phyloP scores from a whole-genome alignment of 225 moss, liverwort and hornwort genomes.

The Rhytidiadelphus loreus region DNA sequence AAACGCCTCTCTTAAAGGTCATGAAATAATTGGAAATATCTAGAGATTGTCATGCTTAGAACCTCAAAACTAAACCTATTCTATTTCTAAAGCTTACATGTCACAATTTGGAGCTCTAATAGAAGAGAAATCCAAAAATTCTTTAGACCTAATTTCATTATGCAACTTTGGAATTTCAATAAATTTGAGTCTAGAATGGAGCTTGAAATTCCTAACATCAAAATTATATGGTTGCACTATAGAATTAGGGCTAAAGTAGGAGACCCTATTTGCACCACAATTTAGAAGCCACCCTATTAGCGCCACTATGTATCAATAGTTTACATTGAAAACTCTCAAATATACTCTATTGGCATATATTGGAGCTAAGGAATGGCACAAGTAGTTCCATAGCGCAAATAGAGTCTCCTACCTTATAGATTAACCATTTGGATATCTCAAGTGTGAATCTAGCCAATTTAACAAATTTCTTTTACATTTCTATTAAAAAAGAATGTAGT shows the following conservation, averaged over 20 bases:
- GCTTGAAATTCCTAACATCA: neutral
- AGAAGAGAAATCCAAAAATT: neutral
- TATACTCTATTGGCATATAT: neutral
- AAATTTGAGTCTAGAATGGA: too few relatives aligned
- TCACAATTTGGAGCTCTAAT: accelerated
- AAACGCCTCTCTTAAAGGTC: neutral
- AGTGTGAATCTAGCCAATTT: neutral
- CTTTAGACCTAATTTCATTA: neutral
- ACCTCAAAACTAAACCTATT: neutral
- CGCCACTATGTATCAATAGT: neutral
- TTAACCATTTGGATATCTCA: neutral
- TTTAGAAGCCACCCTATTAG: neutral
- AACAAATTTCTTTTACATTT: neutral
- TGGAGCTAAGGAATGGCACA: neutral
- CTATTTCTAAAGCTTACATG: neutral
- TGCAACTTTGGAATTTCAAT: neutral
- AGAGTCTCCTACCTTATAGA: neutral
- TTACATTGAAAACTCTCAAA: neutral
- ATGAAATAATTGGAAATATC: neutral
- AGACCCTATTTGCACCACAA: neutral
- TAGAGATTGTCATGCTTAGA: neutral
- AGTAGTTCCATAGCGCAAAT: too few relatives aligned
- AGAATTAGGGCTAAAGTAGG: neutral
- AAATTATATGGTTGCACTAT: neutral
- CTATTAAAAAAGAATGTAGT: neutral